These are phyloP conservation scores for Zasmidium angulare DNA, from an alignment of 2,329 filamentous ascomycete species.

Conservation along the genomic window DNA sequence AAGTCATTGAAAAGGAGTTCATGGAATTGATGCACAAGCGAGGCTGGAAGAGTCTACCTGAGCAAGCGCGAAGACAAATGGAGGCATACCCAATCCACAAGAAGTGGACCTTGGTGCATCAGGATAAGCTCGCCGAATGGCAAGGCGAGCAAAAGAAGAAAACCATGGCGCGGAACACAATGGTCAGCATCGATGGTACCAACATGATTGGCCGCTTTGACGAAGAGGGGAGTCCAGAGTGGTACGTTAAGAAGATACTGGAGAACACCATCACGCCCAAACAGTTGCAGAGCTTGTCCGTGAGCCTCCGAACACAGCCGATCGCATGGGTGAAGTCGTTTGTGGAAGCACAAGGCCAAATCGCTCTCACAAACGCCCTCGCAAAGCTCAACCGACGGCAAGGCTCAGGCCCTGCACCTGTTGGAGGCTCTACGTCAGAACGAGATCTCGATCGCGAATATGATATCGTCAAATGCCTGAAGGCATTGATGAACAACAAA, in stretches of 20 bases:
- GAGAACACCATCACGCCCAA: constrained; percentile 91
- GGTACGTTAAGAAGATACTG: constrained; percentile 97
- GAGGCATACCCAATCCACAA: constrained; percentile 89
- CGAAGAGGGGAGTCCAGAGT: constrained; percentile 94
- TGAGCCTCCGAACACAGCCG: constrained; percentile 91
- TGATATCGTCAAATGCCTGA: constrained; percentile 95
- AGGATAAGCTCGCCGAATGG: constrained; percentile 89
- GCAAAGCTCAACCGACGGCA: constrained; percentile 90
- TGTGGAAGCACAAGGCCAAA: constrained; percentile 94
- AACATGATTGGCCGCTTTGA: constrained; percentile 75
- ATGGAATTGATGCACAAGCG: constrained; percentile 93
- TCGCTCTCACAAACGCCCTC: constrained; percentile 90
- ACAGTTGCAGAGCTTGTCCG: constrained; percentile 86
- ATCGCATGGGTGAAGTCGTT: constrained; percentile 97
- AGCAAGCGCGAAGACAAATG: constrained; percentile 94
- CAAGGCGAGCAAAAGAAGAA: constrained; percentile 91
- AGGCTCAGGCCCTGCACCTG: constrained; percentile 67
- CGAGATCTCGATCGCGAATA: constrained; percentile 89
- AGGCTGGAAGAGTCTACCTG: constrained; percentile 94
- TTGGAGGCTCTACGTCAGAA: constrained; percentile 62
- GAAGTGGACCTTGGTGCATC: constrained; percentile 96
- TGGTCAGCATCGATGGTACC: constrained; percentile 59
- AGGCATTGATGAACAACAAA: constrained; percentile 98
- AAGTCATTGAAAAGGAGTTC: constrained; percentile 87
- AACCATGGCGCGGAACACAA: constrained; percentile 67